These are phyloP conservation scores for Triangularia verruculosa DNA, from an alignment of 2,329 filamentous ascomycete species.

Conservation along the genomic window DNA sequence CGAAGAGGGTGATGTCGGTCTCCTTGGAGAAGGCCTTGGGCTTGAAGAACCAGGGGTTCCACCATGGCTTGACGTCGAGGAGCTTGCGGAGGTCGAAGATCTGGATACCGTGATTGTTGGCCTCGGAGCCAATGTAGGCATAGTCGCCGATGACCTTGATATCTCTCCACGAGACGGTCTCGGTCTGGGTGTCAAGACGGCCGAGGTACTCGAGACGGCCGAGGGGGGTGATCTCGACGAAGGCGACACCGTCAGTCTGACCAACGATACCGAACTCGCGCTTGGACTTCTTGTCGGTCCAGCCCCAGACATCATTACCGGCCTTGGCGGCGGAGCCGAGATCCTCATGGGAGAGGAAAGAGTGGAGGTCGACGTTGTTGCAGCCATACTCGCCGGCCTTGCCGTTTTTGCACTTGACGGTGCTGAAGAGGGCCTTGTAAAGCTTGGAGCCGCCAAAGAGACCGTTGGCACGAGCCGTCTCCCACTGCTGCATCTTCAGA, in stretches of 20 bases:
- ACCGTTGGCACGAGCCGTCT: background rate
- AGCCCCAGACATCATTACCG: constrained; percentile 36
- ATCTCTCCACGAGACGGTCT: constrained; percentile 50
- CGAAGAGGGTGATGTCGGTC: constrained; percentile 15
- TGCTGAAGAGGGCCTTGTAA: constrained; percentile 7
- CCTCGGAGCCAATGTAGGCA: constrained; percentile 41
- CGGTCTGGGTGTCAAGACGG: constrained; percentile 47
- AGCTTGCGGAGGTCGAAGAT: constrained; percentile 62
- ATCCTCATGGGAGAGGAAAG: constrained; percentile 22
- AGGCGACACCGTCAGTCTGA: constrained; percentile 53
- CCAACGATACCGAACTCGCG: constrained; percentile 55
- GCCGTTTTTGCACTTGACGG: constrained; percentile 18
- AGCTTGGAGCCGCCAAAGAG: constrained; percentile 13
- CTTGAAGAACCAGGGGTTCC: constrained; percentile 23
- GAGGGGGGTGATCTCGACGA: constrained; percentile 48
- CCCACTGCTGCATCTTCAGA: constrained; percentile 14
- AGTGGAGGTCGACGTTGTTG: constrained; percentile 21
- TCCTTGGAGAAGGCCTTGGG: constrained; percentile 16
- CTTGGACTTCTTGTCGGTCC: constrained; percentile 43
- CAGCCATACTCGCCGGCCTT: constrained; percentile 18
- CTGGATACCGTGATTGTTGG: constrained; percentile 54
- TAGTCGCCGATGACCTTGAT: constrained; percentile 43
- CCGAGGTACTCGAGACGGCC: constrained; percentile 53
- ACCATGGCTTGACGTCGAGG: constrained; percentile 41
- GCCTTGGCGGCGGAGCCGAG: constrained; percentile 17